These are phyloP conservation scores for Massariosphaeria phaeospora DNA, from an alignment of 495 filamentous ascomycete species.

Conservation along the genomic window DNA sequence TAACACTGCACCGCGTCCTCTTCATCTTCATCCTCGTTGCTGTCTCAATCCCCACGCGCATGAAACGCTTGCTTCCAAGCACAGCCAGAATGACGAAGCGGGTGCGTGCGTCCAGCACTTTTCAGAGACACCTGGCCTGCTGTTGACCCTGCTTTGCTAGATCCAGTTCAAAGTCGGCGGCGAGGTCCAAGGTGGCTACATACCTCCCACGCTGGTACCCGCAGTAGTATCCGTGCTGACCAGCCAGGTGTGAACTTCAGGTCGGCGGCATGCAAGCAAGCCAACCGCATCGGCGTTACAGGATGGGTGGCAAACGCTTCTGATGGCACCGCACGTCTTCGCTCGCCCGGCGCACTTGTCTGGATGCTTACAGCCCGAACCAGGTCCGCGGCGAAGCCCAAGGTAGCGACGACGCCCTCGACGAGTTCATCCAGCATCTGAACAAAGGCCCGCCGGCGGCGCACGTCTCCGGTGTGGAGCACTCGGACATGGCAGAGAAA, in stretches of 20 bases:
- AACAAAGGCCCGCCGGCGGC: constrained; percentile 65
- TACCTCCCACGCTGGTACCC: not conserved
- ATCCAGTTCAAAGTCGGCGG: constrained; percentile 40
- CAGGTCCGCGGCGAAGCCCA: constrained; percentile 92
- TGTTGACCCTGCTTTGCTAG: too few species aligned
- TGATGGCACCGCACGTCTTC: constrained; percentile 57
- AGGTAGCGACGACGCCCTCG: constrained; percentile 58
- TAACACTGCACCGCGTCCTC: not conserved
- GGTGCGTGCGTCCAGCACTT: constrained; percentile 12
- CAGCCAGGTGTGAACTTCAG: constrained; percentile 22
- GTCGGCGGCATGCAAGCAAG: constrained; percentile 65
- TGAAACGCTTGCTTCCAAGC: constrained; percentile 11
- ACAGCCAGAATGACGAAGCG: constrained; percentile 29
- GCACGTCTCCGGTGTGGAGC: constrained; percentile 67
- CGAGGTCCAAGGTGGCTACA: constrained; percentile 36
- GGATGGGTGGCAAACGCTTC: constrained; percentile 76
- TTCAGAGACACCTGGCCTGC: too few species aligned
- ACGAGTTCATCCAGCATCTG: constrained; percentile 69
- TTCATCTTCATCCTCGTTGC: not conserved
- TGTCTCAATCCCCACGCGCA: not conserved
- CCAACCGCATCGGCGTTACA: constrained; percentile 58
- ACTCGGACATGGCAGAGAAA: constrained; percentile 55
- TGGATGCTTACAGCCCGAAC: not conserved
- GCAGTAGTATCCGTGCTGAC: not conserved
- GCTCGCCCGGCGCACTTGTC: not conserved